phyloP scores from a whole-genome alignment of 1,139 yeast genomes.

The Geotrichum restrictum region DNA sequence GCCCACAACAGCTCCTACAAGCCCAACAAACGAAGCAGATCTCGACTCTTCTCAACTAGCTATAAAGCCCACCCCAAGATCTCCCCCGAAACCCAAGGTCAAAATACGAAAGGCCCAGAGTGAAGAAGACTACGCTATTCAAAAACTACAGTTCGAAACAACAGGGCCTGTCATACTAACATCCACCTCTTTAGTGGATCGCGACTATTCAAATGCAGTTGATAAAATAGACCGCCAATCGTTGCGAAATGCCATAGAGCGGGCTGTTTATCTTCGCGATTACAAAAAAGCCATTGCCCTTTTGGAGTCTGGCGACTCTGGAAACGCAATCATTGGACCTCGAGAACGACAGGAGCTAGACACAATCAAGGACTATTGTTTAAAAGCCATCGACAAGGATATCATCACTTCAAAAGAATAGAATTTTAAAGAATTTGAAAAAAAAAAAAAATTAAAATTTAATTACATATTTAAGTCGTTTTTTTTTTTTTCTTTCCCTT shows the following conservation, averaged over 20 bases:
- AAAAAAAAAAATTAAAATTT: background rate
- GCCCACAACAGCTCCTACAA: background rate
- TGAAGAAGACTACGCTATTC: constrained; percentile 34
- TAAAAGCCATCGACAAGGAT: constrained; percentile 7
- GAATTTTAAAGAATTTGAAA: no score
- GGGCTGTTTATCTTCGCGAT: constrained; percentile 35
- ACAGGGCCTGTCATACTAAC: constrained; percentile 35
- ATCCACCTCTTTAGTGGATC: constrained; percentile 25
- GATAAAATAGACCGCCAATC: constrained; percentile 33
- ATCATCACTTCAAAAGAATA: background rate
- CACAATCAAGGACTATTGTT: constrained; percentile 23
- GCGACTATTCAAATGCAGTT: constrained; percentile 23
- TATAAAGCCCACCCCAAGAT: background rate
- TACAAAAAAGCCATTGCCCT: constrained; percentile 32
- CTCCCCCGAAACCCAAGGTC: constrained; percentile 6
- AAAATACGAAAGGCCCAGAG: constrained; percentile 35
- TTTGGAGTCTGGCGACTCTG: constrained; percentile 24
- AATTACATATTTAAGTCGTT: background rate
- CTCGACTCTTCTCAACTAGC: background rate
- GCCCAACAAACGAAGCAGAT: background rate
- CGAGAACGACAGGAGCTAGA: constrained; percentile 27
- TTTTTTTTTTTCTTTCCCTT: background rate
- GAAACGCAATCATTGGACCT: constrained; percentile 22
- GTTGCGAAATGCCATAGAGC: constrained; percentile 37
- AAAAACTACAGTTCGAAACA: constrained; percentile 29